These are phyloP conservation scores for Anacardium occidentale DNA, from an alignment of 345 rosid species.

Conservation along the genomic window DNA sequence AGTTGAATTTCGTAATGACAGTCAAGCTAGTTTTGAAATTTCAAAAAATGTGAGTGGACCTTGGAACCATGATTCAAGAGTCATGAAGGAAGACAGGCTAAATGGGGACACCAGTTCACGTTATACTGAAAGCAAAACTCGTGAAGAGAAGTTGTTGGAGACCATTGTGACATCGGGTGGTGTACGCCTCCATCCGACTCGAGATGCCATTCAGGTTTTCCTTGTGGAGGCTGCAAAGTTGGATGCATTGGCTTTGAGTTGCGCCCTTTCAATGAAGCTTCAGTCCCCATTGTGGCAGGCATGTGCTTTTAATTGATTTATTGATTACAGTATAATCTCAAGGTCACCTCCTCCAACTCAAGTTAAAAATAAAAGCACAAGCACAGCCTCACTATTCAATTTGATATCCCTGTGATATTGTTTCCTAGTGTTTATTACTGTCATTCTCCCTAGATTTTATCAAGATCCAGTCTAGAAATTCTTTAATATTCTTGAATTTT, in stretches of 20 bases:
- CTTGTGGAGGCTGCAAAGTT: slow-evolving; percentile 83
- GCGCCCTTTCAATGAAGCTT: slow-evolving; percentile 84
- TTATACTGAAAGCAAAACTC: slow-evolving; percentile 58
- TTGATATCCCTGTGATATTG: not conserved
- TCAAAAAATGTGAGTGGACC: slow-evolving; percentile 53
- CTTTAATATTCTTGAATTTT: not conserved
- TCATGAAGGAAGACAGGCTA: slow-evolving; percentile 29
- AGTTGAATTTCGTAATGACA: slow-evolving; percentile 51
- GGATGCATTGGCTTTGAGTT: slow-evolving; percentile 69
- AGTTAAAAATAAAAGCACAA: not conserved
- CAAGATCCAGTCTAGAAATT: not conserved
- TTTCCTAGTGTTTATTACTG: not conserved
- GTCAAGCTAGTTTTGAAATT: slow-evolving; percentile 41
- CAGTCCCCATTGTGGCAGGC: slow-evolving; percentile 94
- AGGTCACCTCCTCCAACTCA: not conserved
- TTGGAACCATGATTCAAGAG: slow-evolving; percentile 59
- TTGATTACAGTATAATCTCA: slow-evolving; percentile 12
- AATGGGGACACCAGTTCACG: slow-evolving; percentile 53
- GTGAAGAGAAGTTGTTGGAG: slow-evolving; percentile 85
- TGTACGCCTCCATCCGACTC: slow-evolving; percentile 92
- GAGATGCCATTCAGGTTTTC: slow-evolving; percentile 83
- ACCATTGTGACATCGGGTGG: slow-evolving; percentile 93
- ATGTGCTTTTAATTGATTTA: slow-evolving; percentile 18
- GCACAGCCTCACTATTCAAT: slow-evolving; percentile 11
- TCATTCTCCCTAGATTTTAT: not conserved